Evolutionary conservation across 2,329 filamentous ascomycete species (phyloP), one percentile per base, ranked within the genome.

Genomic region (Verticillium klebahnii): DNA sequence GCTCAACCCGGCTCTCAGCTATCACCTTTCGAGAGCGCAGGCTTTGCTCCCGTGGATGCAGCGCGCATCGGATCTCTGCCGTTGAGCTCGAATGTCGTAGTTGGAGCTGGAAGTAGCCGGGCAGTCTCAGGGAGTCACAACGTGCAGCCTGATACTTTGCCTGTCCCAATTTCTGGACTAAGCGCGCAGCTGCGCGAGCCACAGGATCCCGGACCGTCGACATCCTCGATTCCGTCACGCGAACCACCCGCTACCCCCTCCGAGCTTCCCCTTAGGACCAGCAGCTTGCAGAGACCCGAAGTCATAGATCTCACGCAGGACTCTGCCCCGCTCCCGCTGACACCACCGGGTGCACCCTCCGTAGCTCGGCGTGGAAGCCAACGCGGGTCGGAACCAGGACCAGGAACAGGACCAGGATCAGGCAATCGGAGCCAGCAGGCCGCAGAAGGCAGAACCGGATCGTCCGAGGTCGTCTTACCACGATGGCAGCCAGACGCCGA

Each of bases 401-500:
- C 40, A 11, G 19, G 5, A 19, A 2, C 40, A 12, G 12, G 19
- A 23, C 11, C 40, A 11, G 19, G 17, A 19, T 23, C 40, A 12
- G 12, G 40, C 40, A 50, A n/a, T 23, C 40, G n/a, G 5, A 25
- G 12, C n/a, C 40, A 19, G 40, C 40, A 50, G 40, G 6, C 40
- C 11, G 31, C 25, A 32, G 52, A 56, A 19, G 25, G 52, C 3
- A 56, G 52, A 31, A 34, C 19, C 7, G 52, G 25, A n/a, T 31
- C 25, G 4, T 19, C 52, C 67, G 80, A 83, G 23, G 77, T 90
- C 64, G 76, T 83, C 19, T 76, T 93, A 50, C 93, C 93, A 1
- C 82, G 82, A 62, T 98, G 94, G 94, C 93, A 97, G 77, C 90
- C 93, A 4, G 94, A 98, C 74, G 81, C 84, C 4, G 92, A 96